A percentile compares a stretch with the other conserved stretches of the same genome.
Conservation (phyloP, 1,139 yeast genomes). For the Zygosaccharomyces sapae region DNA sequence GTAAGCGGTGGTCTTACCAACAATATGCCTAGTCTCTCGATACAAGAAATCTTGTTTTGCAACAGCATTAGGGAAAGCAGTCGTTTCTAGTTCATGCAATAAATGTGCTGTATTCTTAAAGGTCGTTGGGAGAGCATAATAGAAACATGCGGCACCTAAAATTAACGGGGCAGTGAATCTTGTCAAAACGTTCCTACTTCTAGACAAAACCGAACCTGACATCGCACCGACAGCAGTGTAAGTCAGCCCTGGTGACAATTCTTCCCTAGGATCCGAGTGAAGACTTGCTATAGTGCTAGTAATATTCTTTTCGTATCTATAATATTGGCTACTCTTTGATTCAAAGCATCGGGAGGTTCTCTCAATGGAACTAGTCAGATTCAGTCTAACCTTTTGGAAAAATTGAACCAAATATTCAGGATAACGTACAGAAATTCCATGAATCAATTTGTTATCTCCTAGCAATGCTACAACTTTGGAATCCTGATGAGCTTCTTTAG, state of each 20-base stretch:
- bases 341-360: constrained; percentile 41
- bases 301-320: constrained; percentile 61
- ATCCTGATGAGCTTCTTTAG: constrained; percentile 22
- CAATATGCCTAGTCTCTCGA: constrained; percentile 35
- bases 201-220: constrained; percentile 75
- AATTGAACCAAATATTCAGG: constrained; percentile 25
- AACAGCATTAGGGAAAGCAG: constrained; percentile 62
- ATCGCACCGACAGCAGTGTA: constrained; percentile 72
- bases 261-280: constrained; percentile 64
- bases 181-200: constrained; percentile 58
- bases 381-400: constrained; percentile 22
- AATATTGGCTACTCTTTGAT: constrained; percentile 46
- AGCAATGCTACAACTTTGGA: constrained; percentile 16
- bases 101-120: constrained; percentile 59
- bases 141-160: constrained; percentile 68
- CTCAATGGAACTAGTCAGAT: constrained; percentile 39
- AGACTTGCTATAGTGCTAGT: constrained; percentile 64
- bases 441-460: constrained; percentile 26
- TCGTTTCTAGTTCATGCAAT: constrained; percentile 63
- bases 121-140: constrained; percentile 73
- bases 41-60: constrained; percentile 57
- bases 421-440: constrained; percentile 32
- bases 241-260: constrained; percentile 68
- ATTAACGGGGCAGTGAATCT: constrained; percentile 59
- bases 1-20: constrained; percentile 34